Evolutionary conservation across 805 yeast genomes (phyloP).

Genomic region (Cephaloascus albidus): DNA sequence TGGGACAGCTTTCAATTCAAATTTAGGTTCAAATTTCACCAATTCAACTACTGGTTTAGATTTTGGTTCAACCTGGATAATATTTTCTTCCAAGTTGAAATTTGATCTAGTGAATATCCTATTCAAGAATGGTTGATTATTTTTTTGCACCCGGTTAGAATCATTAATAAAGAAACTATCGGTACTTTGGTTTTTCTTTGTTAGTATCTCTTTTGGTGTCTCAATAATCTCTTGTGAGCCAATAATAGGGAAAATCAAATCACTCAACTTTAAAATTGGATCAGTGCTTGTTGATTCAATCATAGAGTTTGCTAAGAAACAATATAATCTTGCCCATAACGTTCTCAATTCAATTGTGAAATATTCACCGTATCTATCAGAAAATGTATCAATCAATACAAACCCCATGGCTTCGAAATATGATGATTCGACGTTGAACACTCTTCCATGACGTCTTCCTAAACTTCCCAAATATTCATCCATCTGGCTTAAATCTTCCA

Average conservation of each 20-base stretch:
- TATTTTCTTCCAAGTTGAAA: no score
- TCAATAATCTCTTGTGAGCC: no score
- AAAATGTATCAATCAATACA: conserved; percentile 6
- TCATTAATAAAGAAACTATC: no score
- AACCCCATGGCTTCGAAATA: conserved; percentile 7
- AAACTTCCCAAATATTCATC: conserved; percentile 6
- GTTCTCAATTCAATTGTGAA: conserved; percentile 3
- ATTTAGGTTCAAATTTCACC: no score
- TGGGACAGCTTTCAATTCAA: no score
- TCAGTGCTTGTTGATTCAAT: background rate
- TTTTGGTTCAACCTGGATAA: no score
- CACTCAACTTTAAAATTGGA: background rate
- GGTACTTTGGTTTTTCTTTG: no score
- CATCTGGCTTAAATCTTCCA: conserved; percentile 5
- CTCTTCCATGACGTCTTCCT: conserved; percentile 8
- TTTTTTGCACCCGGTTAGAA: no score
- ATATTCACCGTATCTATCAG: background rate
- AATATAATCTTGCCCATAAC: conserved; percentile 16
- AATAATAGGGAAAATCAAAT: background rate
- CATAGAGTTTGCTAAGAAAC: conserved; percentile 1
- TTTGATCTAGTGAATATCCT: no score
- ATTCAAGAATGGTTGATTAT: no score
- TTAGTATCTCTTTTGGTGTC: no score
- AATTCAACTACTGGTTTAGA: no score
- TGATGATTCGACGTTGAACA: conserved; percentile 8